Conservation (phyloP, 306 rosid genomes). For the Inga leiocalycina region DNA sequence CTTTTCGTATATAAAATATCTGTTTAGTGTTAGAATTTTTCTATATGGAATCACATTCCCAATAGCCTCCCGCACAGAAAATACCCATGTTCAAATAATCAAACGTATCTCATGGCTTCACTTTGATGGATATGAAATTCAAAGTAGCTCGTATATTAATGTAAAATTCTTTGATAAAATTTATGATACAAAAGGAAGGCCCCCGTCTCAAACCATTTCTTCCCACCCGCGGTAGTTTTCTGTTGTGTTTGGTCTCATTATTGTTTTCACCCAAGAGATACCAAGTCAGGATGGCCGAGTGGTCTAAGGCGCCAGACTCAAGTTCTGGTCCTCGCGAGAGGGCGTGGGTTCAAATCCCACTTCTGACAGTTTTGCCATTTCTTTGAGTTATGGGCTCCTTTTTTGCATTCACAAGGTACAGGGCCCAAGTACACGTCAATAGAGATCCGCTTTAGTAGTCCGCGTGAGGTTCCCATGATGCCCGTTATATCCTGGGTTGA, state of each 20-base stretch:
- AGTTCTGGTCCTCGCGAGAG: slow-evolving; percentile 46
- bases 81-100: background rate
- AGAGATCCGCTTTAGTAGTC: background rate
- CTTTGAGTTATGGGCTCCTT: background rate
- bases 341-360: slow-evolving; percentile 55
- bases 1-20: background rate
- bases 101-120: background rate
- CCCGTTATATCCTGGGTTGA: too few species aligned
- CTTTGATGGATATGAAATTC: background rate
- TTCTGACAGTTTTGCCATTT: slow-evolving; percentile 28
- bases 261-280: fast-evolving
- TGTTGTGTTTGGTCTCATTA: too few species aligned
- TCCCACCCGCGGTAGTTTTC: too few species aligned
- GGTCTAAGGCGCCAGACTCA: slow-evolving; percentile 49
- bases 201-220: background rate
- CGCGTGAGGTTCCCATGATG: too few species aligned
- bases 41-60: slow-evolving; percentile 14
- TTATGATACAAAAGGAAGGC: background rate
- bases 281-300: slow-evolving; percentile 39
- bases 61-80: background rate
- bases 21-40: background rate
- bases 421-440: background rate
- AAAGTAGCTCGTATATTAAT: background rate
- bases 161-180: background rate
- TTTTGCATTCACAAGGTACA: background rate